Conservation (phyloP, 257 asterid species). For the Fraxinus excelsior region DNA sequence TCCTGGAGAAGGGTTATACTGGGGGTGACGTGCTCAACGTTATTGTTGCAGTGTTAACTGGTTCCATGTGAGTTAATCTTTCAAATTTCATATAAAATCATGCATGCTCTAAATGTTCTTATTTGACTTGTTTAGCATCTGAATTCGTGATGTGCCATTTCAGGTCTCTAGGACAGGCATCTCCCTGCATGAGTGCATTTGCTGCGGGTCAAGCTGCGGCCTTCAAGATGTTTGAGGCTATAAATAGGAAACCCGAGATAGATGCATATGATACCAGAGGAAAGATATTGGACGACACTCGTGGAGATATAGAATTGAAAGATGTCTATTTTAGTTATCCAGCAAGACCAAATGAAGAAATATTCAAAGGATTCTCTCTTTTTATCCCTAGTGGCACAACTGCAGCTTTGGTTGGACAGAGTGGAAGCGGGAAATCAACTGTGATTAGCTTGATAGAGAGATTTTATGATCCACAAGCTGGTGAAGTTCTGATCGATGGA, state of each 20-base stretch:
- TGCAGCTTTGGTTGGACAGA: constrained; percentile 75
- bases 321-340: constrained; percentile 68
- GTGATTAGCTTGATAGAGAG: constrained; percentile 72
- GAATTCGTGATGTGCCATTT: constrained; percentile 1
- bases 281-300: constrained; percentile 44
- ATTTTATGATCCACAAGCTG: constrained; percentile 73
- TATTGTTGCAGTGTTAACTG: constrained; percentile 58
- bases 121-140: not conserved
- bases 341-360: constrained; percentile 59
- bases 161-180: constrained; percentile 76
- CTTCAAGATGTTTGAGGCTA: constrained; percentile 69
- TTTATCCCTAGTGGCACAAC: constrained; percentile 58
- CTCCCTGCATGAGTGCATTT: constrained; percentile 68
- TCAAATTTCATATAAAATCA: constrained; percentile 1
- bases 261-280: constrained; percentile 61
- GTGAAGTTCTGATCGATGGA: constrained; percentile 62
- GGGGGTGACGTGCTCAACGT: constrained; percentile 73
- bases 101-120: not conserved
- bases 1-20: constrained; percentile 61
- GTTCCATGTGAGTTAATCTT: constrained; percentile 51
- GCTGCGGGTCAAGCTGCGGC: constrained; percentile 81
- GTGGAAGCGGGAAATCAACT: constrained; percentile 85
- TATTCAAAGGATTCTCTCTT: constrained; percentile 62
- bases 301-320: constrained; percentile 56
- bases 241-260: constrained; percentile 53